A percentile compares a stretch with the other conserved stretches of the same genome.
phyloP scores from a whole-genome alignment of 2,329 filamentous ascomycete species.

The Fusarium brachygibbosum region DNA sequence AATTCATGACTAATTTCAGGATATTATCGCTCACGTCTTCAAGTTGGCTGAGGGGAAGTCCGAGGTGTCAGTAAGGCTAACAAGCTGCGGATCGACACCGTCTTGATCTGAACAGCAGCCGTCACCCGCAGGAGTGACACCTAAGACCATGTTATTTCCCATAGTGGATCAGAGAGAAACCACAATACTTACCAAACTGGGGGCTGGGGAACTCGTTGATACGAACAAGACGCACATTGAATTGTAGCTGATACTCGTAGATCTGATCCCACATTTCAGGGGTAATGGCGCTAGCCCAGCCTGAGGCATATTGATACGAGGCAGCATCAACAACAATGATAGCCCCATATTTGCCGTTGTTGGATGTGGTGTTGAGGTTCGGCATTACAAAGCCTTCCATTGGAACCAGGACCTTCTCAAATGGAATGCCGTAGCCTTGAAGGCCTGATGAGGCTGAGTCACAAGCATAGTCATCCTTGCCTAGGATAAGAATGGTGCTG shows the following conservation, averaged over 20 bases:
- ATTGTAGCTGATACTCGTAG: slow-evolving; percentile 29
- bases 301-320: slow-evolving; percentile 28
- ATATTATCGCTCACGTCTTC: slow-evolving; percentile 16
- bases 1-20: not conserved
- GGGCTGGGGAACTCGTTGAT: slow-evolving; percentile 34
- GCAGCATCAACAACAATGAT: slow-evolving; percentile 30
- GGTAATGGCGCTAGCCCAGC: slow-evolving; percentile 35
- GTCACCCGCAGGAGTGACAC: not conserved
- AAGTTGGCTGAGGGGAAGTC: slow-evolving; percentile 37
- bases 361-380: slow-evolving; percentile 18
- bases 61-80: slow-evolving; percentile 29
- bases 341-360: slow-evolving; percentile 27
- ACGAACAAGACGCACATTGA: slow-evolving; percentile 36
- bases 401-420: slow-evolving; percentile 25
- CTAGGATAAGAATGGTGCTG: slow-evolving; percentile 10
- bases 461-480: slow-evolving; percentile 8
- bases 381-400: slow-evolving; percentile 21
- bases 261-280: slow-evolving; percentile 26
- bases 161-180: too few species aligned
- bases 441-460: slow-evolving; percentile 19
- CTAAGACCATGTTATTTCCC: not conserved
- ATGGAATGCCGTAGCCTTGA: slow-evolving; percentile 37
- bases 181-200: slow-evolving; percentile 22
- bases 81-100: slow-evolving; percentile 10
- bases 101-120: slow-evolving; percentile 11